These are phyloP conservation scores for Lepiota brunneoincarnata DNA, from an alignment of 768 basidiomycete species.

Conservation along the genomic window DNA sequence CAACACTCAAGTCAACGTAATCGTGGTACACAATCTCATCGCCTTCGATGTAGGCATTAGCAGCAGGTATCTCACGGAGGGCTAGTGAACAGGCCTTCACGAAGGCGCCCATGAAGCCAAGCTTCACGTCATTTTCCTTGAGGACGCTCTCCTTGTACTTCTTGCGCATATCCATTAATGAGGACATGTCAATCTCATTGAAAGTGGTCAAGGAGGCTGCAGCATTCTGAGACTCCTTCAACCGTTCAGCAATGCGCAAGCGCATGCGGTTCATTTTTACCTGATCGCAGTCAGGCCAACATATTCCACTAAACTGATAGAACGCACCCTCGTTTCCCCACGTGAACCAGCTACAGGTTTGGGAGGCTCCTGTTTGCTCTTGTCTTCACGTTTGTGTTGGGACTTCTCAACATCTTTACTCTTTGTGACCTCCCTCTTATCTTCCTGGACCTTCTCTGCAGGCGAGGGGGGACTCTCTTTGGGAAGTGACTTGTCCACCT, in stretches of 20 bases:
- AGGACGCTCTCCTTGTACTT: constrained; percentile 90
- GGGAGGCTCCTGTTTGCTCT: constrained; percentile 27
- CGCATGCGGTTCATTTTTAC: constrained; percentile 99
- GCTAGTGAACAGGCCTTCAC: constrained; percentile 83
- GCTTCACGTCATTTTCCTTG: constrained; percentile 92
- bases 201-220: constrained; percentile 97
- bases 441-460: constrained; percentile 24
- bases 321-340: constrained; percentile 79
- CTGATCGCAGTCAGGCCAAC: constrained; percentile 31
- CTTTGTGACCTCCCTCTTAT: constrained; percentile 20
- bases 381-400: constrained; percentile 28
- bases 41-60: constrained; percentile 93
- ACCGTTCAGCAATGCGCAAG: constrained; percentile 91
- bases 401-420: constrained; percentile 32
- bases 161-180: constrained; percentile 88
- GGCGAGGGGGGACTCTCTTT: constrained; percentile 41
- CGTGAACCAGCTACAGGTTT: constrained; percentile 49
- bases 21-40: constrained; percentile 92
- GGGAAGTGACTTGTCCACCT: constrained; percentile 43
- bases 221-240: constrained; percentile 97
- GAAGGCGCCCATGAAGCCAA: constrained; percentile 98
- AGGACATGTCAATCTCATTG: constrained; percentile 99
- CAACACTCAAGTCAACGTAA: constrained; percentile 92
- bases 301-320: not conserved
- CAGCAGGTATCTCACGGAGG: constrained; percentile 87